Percentiles rank a stretch among this genome's conserved stretches.
These are phyloP conservation scores for Nicotiana attenuata DNA, from an alignment of 257 asterid genomes.

Conservation along the genomic window DNA sequence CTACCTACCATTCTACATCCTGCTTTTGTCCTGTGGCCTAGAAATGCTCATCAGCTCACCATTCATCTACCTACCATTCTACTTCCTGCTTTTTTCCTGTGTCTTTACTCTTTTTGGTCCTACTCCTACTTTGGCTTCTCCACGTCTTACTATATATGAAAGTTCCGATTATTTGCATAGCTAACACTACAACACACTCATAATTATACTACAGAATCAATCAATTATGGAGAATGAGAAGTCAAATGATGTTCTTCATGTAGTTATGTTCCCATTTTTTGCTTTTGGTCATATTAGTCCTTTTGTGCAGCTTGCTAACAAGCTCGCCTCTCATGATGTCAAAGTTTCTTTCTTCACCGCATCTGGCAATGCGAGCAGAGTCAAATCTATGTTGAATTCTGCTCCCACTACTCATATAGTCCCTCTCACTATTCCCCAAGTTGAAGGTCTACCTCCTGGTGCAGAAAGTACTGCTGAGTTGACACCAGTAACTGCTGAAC, in stretches of 20 bases:
- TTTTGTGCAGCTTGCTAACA: slow-evolving; percentile 48
- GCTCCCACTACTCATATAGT: slow-evolving; percentile 20
- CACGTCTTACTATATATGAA: neutral
- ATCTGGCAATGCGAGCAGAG: slow-evolving; percentile 31
- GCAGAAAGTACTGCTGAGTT: slow-evolving; percentile 41
- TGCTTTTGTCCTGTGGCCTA: neutral
- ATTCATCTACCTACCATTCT: neutral
- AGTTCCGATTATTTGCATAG: neutral
- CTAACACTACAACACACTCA: neutral
- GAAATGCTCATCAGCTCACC: neutral
- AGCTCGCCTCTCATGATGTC: slow-evolving; percentile 37
- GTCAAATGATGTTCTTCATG: slow-evolving; percentile 22
- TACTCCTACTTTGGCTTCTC: neutral
- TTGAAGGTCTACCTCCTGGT: slow-evolving; percentile 44
- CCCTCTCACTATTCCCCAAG: slow-evolving; percentile 39
- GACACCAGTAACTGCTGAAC: slow-evolving; percentile 32
- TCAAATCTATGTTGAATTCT: slow-evolving; percentile 32
- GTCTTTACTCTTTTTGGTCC: neutral
- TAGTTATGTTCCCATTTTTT: slow-evolving; percentile 47
- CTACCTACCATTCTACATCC: neutral
- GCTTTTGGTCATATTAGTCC: slow-evolving; percentile 60
- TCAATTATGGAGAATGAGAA: neutral
- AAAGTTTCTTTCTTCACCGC: slow-evolving; percentile 42
- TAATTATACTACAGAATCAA: neutral
- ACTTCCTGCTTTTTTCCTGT: neutral